Evolutionary conservation across 176 grass and related monocot genomes (phyloP).

Genomic region (Microstegium vimineum): DNA sequence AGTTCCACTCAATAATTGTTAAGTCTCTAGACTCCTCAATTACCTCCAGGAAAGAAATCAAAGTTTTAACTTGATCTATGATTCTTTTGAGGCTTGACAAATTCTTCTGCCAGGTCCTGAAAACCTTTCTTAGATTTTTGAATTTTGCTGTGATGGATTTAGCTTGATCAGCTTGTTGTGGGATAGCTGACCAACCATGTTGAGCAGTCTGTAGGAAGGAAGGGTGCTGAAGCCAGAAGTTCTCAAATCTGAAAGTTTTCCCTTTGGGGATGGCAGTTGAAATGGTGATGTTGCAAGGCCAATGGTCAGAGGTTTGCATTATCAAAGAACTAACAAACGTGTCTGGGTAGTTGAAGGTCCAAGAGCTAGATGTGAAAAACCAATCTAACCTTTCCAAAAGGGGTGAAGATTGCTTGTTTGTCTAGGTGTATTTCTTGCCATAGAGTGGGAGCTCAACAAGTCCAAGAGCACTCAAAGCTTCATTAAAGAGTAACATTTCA

Average conservation of each 20-base stretch:
- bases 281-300: background rate
- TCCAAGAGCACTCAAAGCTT: rapidly evolving
- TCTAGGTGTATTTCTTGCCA: background rate
- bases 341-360: background rate
- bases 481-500: background rate
- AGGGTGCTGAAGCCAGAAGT: background rate
- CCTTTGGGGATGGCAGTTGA: background rate
- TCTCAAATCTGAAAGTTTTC: background rate
- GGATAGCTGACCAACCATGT: background rate
- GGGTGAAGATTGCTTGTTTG: background rate
- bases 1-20: background rate
- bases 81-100: rapidly evolving
- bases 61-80: rapidly evolving
- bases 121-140: background rate
- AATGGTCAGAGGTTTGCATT: background rate
- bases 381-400: background rate
- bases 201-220: rapidly evolving
- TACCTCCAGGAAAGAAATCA: rapidly evolving
- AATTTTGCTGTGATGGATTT: background rate
- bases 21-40: background rate
- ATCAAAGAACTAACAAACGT: background rate
- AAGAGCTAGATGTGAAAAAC: background rate
- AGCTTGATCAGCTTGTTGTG: background rate
- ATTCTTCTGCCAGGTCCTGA: rapidly evolving
- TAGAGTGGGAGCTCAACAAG: background rate